A percentile compares a stretch with the other conserved stretches of the same genome.
Evolutionary conservation across 2,329 filamentous ascomycete species (phyloP).

Genomic region (Pezicula carpinea): DNA sequence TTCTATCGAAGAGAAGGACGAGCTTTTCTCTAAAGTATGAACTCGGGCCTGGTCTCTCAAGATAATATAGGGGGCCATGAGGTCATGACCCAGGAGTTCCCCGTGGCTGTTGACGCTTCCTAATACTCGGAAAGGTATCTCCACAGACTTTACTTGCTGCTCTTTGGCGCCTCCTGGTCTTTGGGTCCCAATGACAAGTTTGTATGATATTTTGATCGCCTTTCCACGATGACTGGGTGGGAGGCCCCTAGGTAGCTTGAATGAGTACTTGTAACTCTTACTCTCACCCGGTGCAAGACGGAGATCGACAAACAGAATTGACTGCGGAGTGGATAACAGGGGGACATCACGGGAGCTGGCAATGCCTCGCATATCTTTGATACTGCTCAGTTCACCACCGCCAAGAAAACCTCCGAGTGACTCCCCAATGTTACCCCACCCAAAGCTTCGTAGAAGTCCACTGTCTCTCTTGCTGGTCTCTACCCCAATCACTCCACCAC

Average conservation of each 20-base stretch:
- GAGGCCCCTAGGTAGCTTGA: constrained; percentile 80
- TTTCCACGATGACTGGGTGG: constrained; percentile 88
- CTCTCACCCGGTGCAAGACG: constrained; percentile 85
- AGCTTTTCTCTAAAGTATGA: constrained; percentile 16
- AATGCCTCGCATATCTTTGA: constrained; percentile 90
- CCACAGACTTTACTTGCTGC: constrained; percentile 83
- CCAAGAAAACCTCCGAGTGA: constrained; percentile 87
- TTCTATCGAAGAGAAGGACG: background rate
- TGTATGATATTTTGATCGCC: constrained; percentile 90
- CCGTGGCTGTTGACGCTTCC: constrained; percentile 88
- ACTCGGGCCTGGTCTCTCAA: constrained; percentile 70
- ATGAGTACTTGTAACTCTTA: constrained; percentile 79
- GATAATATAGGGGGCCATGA: constrained; percentile 91
- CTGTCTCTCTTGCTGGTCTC: constrained; percentile 69
- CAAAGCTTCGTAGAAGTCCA: constrained; percentile 76
- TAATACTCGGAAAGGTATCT: constrained; percentile 87
- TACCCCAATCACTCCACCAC: constrained; percentile 79
- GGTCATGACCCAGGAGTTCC: constrained; percentile 85
- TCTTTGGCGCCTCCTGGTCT: constrained; percentile 72
- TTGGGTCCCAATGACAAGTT: constrained; percentile 87
- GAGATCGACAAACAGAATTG: constrained; percentile 91
- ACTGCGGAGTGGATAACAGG: constrained; percentile 90
- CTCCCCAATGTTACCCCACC: constrained; percentile 83
- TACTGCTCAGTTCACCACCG: constrained; percentile 80
- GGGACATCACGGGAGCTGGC: constrained; percentile 84